Conservation (phyloP, 306 rosid genomes). For the Luffa aegyptiaca region DNA sequence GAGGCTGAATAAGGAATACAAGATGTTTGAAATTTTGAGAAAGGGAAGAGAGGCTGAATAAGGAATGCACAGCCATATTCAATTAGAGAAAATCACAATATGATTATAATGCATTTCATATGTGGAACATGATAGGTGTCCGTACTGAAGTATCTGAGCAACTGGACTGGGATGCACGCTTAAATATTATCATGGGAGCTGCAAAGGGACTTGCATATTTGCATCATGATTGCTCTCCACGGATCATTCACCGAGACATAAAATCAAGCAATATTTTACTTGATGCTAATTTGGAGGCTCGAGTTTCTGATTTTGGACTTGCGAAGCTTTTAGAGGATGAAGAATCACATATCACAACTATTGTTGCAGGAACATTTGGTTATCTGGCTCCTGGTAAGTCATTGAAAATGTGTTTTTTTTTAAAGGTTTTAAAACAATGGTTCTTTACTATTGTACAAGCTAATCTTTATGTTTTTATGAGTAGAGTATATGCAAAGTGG, state of each 20-base stretch:
- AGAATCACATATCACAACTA: slow-evolving; percentile 92
- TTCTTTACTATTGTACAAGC: not conserved
- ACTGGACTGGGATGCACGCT: slow-evolving; percentile 94
- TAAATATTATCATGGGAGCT: slow-evolving; percentile 94
- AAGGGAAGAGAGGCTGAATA: not conserved
- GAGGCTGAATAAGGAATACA: no score
- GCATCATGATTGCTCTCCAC: slow-evolving; percentile 98
- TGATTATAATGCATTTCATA: not conserved
- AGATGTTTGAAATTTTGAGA: not conserved
- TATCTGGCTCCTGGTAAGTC: slow-evolving; percentile 92
- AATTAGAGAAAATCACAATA: not conserved
- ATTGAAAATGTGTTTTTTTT: not conserved
- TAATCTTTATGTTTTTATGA: slow-evolving; percentile 11
- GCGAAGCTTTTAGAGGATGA: slow-evolving; percentile 94
- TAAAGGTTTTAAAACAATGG: not conserved
- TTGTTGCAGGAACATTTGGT: slow-evolving; percentile 99
- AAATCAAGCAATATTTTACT: slow-evolving; percentile 95
- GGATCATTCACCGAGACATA: slow-evolving; percentile 95
- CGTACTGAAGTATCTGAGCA: slow-evolving; percentile 74
- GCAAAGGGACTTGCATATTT: slow-evolving; percentile 97
- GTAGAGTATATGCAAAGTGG: slow-evolving; percentile 99
- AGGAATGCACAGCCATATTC: not conserved
- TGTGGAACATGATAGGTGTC: slow-evolving; percentile 2
- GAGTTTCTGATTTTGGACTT: slow-evolving; percentile 98
- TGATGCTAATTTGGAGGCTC: slow-evolving; percentile 87